Base-by-base conservation (phyloP, 768 basidiomycete species). In the Tylopilus sp. region DNA sequence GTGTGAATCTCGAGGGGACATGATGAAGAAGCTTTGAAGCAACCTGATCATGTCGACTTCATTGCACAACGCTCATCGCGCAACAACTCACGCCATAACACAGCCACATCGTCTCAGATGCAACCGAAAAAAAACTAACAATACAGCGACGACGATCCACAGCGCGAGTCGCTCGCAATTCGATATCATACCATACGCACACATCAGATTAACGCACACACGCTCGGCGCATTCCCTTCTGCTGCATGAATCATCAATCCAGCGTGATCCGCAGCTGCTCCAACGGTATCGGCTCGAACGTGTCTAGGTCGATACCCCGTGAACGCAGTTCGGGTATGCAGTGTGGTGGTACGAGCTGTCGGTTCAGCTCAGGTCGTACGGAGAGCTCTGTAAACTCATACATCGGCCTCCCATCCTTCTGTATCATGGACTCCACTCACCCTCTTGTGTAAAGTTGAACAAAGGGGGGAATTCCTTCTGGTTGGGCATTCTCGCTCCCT, bases 401-500 rank as follows among this genome's bases (percentile, higher is more conserved):
- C 47, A 44, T 52, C 26, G 56, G 44, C 40, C 57, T 28, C 7
- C 13, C 35, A 15, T 13, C n/a, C 33, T 18, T 9, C 0, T 12
- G 12, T 45, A 40, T 31, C 41, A 50, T 38, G 20, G 0, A 21
- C 48, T 21, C 25, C 31, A 74, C 91, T 73, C 59, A 94, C 94
- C 93, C 75, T 97, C 95, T 57, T 89, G 85, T 50, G 94, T 92
- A 68, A 97, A 98, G 75, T 99, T 83, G 71, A 99, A 98, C 58
- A 99, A 73, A 30, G 80, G 79, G 2, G 97, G 97, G 73, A 98
- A 91, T 47, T 95, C 92, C 70, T 92, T 95, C 55, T 97, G 95
- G 60, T 95, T 97, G 8, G 95, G 94, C 91, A 99, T 91, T 71
- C 85, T 83, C 40, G 91, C 88, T 0, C 91, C 93, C 66, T 95